Base-by-base conservation (phyloP, 768 basidiomycete species). In the Mycena galericulata region DNA sequence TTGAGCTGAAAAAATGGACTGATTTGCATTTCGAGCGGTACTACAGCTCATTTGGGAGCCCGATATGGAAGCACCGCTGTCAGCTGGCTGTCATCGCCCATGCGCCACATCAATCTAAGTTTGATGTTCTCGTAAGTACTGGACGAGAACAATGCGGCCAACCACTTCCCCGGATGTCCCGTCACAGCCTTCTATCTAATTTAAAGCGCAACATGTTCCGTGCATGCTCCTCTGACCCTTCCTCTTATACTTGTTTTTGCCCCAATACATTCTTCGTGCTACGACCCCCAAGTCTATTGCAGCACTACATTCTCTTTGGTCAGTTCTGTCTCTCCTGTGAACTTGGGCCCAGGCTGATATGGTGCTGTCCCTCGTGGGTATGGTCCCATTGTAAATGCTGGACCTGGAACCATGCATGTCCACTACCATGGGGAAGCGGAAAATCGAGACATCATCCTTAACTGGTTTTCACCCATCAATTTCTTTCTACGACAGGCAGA, bases 181-280 rank as follows among this genome's bases (percentile, higher is more conserved):
- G 49, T 29, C 49, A 50, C 26, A 27, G 26, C 49, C 49, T 50
- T 50, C 26, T 50, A 29, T 30, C 49, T 30, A 8, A 50, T 50
- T 50, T 50, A 50, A 50, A 50, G 49, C 26, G 49, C 49, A 49
- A 36, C n/a, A n/a, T n/a, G n/a, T n/a, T n/a, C n/a, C n/a, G n/a
- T n/a, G n/a, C n/a, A n/a, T n/a, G n/a, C n/a, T n/a, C n/a, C n/a
- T n/a, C n/a, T n/a, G n/a, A n/a, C n/a, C n/a, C n/a, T n/a, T n/a
- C n/a, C n/a, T n/a, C 58, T 58, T 43, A 58, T 58, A 30, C 57
- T 58, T 32, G 57, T 58, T n/a, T 59, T 59, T 59, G 15, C 43
- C 14, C 32, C 4, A 59, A 34, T 59, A 59, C 43, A 46, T 59
- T 47, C 58, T 59, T 59, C 43, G 55, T 43, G 43, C 58, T 59